Conservation (phyloP, 805 yeast species). For the Brettanomyces bruxellensis region DNA sequence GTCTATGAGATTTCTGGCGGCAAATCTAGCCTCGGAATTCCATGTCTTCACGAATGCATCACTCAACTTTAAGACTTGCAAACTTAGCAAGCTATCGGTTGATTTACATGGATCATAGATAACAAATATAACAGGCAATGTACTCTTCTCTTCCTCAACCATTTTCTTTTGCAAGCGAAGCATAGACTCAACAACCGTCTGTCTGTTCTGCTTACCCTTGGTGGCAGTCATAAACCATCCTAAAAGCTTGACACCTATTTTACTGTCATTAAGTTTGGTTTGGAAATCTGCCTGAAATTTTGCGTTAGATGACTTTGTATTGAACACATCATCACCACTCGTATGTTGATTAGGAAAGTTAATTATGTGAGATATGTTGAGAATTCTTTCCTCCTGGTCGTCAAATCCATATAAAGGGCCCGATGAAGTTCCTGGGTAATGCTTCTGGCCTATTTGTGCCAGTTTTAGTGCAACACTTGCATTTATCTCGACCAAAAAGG, state of each 20-base stretch:
- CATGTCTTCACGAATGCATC: slow-evolving; percentile 45
- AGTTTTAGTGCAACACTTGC: slow-evolving; percentile 51
- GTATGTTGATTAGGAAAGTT: slow-evolving; percentile 8
- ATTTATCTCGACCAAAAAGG: slow-evolving; percentile 29
- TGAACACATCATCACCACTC: slow-evolving; percentile 41
- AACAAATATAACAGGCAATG: slow-evolving; percentile 37
- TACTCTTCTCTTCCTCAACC: slow-evolving; percentile 18
- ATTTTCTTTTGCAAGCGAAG: slow-evolving; percentile 44
- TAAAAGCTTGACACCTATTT: slow-evolving; percentile 58
- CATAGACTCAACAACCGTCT: slow-evolving; percentile 60
- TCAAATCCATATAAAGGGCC: slow-evolving; percentile 76
- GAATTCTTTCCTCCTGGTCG: slow-evolving; percentile 30
- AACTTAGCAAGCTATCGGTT: slow-evolving; percentile 49
- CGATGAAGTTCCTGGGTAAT: slow-evolving; percentile 49
- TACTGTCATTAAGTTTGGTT: slow-evolving; percentile 50
- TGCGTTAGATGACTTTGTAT: slow-evolving; percentile 46
- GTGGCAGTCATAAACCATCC: slow-evolving; percentile 77
- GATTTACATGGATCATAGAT: slow-evolving; percentile 66
- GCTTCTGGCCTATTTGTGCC: slow-evolving; percentile 57
- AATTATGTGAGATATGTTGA: slow-evolving; percentile 40
- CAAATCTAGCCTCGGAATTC: slow-evolving; percentile 49
- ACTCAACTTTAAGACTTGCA: slow-evolving; percentile 64
- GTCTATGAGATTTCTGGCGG: slow-evolving; percentile 51
- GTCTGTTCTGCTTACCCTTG: slow-evolving; percentile 61
- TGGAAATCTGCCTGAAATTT: slow-evolving; percentile 63